Conservation (phyloP, 768 basidiomycete genomes). For the Gloeopeniophorella convolvens region DNA sequence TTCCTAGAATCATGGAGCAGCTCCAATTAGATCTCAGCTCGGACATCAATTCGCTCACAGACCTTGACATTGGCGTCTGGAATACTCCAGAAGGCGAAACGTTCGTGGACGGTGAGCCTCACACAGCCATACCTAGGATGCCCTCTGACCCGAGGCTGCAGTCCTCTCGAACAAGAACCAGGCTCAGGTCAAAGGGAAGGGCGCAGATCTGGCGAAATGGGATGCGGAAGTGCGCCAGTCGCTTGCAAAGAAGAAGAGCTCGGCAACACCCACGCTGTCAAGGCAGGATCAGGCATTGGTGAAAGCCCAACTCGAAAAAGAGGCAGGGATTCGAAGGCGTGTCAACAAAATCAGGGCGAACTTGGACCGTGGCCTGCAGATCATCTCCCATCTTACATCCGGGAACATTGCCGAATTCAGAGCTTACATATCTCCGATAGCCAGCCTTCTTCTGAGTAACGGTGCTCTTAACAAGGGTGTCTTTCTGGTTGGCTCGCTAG, state of each 20-base stretch:
- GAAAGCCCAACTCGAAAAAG: constrained; percentile 76
- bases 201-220: constrained; percentile 88
- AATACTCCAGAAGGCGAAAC: constrained; percentile 73
- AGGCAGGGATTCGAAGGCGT: constrained; percentile 55
- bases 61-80: constrained; percentile 80
- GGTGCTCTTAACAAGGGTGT: constrained; percentile 57
- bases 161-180: constrained; percentile 60
- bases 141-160: constrained; percentile 30
- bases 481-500: constrained; percentile 51
- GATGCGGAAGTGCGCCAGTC: constrained; percentile 88
- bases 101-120: constrained; percentile 63
- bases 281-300: constrained; percentile 86
- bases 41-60: constrained; percentile 52
- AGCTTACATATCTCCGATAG: constrained; percentile 50
- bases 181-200: constrained; percentile 69
- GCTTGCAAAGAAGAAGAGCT: constrained; percentile 73
- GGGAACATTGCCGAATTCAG: constrained; percentile 47
- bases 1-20: constrained; percentile 67
- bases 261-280: constrained; percentile 45
- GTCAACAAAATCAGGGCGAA: constrained; percentile 49
- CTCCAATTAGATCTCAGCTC: constrained; percentile 61
- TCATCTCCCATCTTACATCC: constrained; percentile 58
- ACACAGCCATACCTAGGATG: background rate
- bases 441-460: constrained; percentile 48
- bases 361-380: constrained; percentile 59